These are phyloP conservation scores for Dissophora globulifera DNA, from an alignment of 192 early-diverging fungal species.

Conservation along the genomic window DNA sequence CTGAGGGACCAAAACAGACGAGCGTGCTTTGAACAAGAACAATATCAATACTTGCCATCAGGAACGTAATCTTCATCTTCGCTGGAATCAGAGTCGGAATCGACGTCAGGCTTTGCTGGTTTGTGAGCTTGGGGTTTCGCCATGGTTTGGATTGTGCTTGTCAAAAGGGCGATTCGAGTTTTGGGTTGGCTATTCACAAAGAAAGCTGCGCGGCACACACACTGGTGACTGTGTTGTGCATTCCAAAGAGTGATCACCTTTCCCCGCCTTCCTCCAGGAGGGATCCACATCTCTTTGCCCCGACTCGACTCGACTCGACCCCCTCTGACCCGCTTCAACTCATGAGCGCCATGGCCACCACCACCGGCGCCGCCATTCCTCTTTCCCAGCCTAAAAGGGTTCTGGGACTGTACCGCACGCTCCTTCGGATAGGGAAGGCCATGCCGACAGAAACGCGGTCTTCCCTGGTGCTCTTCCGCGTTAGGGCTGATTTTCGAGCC, in stretches of 20 bases:
- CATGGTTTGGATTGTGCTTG: constrained; percentile 2
- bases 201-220: no score
- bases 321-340: not conserved
- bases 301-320: no score
- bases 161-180: no score
- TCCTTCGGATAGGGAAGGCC: constrained; percentile 43
- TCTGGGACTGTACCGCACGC: constrained; percentile 20
- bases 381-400: constrained; percentile 25
- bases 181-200: no score
- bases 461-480: constrained; percentile 35
- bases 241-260: not conserved
- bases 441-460: constrained; percentile 50
- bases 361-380: not conserved
- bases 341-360: constrained; percentile 11
- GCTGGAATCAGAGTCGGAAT: constrained; percentile 45
- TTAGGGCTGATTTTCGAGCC: constrained; percentile 41
- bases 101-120: constrained; percentile 15
- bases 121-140: constrained; percentile 24
- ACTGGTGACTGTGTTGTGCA: no score
- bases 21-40: no score
- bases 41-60: constrained; percentile 25
- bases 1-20: no score
- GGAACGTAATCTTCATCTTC: constrained; percentile 51
- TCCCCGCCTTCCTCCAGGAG: no score
- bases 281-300: no score